Base-by-base conservation (phyloP, 108 stramenopile species). In the Skeletonema marinoi region DNA sequence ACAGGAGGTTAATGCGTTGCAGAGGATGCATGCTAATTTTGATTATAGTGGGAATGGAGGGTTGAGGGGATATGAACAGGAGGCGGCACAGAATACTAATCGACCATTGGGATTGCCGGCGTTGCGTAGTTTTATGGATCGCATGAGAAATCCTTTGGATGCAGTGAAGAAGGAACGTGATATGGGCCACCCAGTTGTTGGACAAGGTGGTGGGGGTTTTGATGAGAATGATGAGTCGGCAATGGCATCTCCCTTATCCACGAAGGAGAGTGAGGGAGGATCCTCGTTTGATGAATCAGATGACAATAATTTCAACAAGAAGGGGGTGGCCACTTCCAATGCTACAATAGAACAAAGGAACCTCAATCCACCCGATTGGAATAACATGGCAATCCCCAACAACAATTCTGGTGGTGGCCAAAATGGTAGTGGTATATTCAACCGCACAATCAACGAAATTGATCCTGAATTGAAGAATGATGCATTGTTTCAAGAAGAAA, bases 1-100 rank as follows among this genome's bases (percentile, higher is more conserved):
- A 51, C 90, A 89, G 76, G 95, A 96, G 64, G 90, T 93, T 1
- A 84, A 85, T 70, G 91, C 87, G 13, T 81, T 96, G 50, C 69
- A 90, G 68, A 79, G 75, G 6, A 86, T 96, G 74, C 86, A 93
- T 77, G 82, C 75, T 31, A 78, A 68, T 25, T 81, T 77, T 60
- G 76, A 77, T 14, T 78, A 71, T 33, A 48, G 33, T 42, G 64
- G 51, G 38, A 42, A 82, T 29, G 16, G 46, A 48, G 82, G 77
- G 32, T 12, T 65, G n/a, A 54, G 44, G 17, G 72, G 77, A 68
- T 74, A 78, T 56, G 66, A 39, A 51, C 66, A 46, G 25, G 76
- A 46, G 25, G 76, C 76, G 36, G 60, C 71, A 32, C 29, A 62
- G 33, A 72, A 60, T 50, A 54, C 48, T 1, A 54, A 61, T 13